Conservation (phyloP, 768 basidiomycete species). For the Hygrocybe punicea region DNA sequence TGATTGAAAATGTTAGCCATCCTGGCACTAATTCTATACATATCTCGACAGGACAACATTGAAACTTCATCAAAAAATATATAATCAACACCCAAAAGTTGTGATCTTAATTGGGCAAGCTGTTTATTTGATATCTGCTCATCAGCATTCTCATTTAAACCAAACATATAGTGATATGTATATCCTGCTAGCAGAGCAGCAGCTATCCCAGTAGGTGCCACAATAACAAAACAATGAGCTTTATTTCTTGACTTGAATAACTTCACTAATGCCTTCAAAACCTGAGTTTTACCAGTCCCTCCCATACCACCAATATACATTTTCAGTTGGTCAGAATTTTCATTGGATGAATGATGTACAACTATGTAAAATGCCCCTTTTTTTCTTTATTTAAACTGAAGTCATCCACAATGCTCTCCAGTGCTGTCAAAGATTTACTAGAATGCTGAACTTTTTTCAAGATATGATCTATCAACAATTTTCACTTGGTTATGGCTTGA, state of each 20-base stretch:
- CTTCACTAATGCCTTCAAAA: constrained; percentile 24
- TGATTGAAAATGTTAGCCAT: no score
- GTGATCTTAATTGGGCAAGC: constrained; percentile 8
- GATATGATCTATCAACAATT: constrained; percentile 24
- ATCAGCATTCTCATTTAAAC: constrained; percentile 1
- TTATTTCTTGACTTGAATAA: constrained; percentile 25
- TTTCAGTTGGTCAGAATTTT: no score
- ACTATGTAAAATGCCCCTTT: no score
- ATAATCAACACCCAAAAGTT: constrained; percentile 14
- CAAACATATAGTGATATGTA: constrained; percentile 24
- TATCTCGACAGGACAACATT: no score
- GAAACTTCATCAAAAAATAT: constrained; percentile 30
- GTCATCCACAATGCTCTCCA: no score
- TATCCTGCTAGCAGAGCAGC: constrained; percentile 23
- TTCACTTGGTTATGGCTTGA: constrained; percentile 10
- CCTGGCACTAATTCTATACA: no score
- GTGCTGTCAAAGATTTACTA: background rate
- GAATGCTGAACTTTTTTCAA: background rate
- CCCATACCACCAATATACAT: constrained; percentile 37
- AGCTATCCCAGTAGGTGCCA: constrained; percentile 28
- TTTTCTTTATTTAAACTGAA: no score
- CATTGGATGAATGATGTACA: no score
- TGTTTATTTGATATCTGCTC: background rate
- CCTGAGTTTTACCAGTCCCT: constrained; percentile 34
- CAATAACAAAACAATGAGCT: constrained; percentile 23